phyloP scores from a whole-genome alignment of 2,329 filamentous ascomycete species.

The Lecanoromycetidae sp. region DNA sequence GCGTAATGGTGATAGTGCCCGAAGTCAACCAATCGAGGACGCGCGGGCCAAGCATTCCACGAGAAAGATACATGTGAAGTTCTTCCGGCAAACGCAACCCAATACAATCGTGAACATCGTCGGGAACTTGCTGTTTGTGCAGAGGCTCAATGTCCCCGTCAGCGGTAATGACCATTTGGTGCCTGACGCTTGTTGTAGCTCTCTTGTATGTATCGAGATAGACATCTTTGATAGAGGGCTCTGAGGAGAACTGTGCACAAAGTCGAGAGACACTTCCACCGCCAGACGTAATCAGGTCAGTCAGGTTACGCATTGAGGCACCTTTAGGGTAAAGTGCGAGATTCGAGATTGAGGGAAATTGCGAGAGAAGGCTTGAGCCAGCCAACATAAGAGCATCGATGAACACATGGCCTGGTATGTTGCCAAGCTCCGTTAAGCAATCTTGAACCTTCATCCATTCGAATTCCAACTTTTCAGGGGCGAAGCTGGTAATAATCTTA shows the following conservation, averaged over 20 bases:
- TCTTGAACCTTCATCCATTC: constrained; percentile 52
- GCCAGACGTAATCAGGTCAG: constrained; percentile 58
- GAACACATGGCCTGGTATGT: constrained; percentile 59
- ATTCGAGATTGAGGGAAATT: constrained; percentile 66
- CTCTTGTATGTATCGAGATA: constrained; percentile 83
- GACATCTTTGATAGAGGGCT: constrained; percentile 57
- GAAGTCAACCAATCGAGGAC: constrained; percentile 74
- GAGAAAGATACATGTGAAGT: constrained; percentile 78
- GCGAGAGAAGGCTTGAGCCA: constrained; percentile 66
- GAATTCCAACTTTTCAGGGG: constrained; percentile 56
- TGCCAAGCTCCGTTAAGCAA: constrained; percentile 55
- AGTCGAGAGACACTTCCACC: constrained; percentile 59
- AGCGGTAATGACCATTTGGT: constrained; percentile 69
- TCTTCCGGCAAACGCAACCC: constrained; percentile 84
- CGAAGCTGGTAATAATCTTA: constrained; percentile 51
- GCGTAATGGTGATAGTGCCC: constrained; percentile 61
- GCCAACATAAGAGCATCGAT: constrained; percentile 72
- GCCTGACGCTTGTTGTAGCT: constrained; percentile 71
- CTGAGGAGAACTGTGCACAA: constrained; percentile 68
- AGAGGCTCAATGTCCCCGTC: constrained; percentile 67
- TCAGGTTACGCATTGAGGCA: constrained; percentile 58
- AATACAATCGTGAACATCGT: constrained; percentile 78
- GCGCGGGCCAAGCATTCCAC: constrained; percentile 65
- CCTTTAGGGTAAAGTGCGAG: constrained; percentile 42
- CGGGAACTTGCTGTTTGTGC: constrained; percentile 60